Conservation (phyloP, 768 basidiomycete species). For the Sarcodon aspratus region DNA sequence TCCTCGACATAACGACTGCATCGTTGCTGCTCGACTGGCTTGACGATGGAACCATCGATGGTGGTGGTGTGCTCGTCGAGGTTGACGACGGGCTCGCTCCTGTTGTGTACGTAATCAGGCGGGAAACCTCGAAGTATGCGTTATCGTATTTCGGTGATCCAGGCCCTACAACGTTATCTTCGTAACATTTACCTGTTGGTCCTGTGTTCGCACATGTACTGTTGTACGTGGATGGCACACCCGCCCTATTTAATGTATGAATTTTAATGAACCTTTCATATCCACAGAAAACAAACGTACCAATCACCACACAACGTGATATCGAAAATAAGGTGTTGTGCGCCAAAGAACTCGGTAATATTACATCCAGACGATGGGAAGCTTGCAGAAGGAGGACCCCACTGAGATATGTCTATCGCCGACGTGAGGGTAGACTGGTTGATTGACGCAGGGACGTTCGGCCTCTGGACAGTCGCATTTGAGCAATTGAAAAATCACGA, state of each 20-base stretch:
- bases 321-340: slow-evolving; percentile 40
- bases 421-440: slow-evolving; percentile 16
- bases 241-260: slow-evolving; percentile 29
- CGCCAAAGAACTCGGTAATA: slow-evolving; percentile 29
- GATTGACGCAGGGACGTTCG: slow-evolving; percentile 22
- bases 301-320: slow-evolving; percentile 44
- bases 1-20: too few relatives aligned
- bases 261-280: neutral
- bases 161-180: slow-evolving; percentile 43
- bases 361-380: slow-evolving; percentile 29
- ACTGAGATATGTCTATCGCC: slow-evolving; percentile 24
- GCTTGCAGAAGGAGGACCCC: slow-evolving; percentile 32
- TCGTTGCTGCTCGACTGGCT: too few relatives aligned
- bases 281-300: slow-evolving; percentile 13
- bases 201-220: slow-evolving; percentile 25
- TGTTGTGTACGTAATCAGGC: slow-evolving; percentile 48
- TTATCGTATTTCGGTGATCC: slow-evolving; percentile 42
- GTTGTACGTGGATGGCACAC: slow-evolving; percentile 28
- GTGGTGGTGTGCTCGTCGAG: neutral
- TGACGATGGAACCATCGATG: too few relatives aligned
- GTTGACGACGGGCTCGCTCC: slow-evolving; percentile 10
- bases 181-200: slow-evolving; percentile 31
- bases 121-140: slow-evolving; percentile 59
- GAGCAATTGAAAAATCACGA: slow-evolving; percentile 13
- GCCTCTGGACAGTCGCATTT: slow-evolving; percentile 15